Evolutionary conservation across 805 yeast genomes (phyloP).

Genomic region (Zygoascus biomembranicola): DNA sequence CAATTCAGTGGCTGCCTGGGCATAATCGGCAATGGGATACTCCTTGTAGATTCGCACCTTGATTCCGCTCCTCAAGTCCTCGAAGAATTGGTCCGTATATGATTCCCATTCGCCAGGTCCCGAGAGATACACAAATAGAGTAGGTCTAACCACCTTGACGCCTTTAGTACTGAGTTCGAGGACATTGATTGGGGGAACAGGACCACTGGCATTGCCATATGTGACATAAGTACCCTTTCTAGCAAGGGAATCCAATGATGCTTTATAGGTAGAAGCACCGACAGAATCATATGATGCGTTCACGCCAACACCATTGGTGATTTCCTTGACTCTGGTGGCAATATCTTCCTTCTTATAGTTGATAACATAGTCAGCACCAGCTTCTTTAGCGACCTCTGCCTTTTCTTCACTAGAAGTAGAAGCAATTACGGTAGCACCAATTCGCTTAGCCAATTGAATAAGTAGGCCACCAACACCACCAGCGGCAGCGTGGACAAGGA

Average conservation of each 20-base stretch:
- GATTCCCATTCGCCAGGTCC: constrained; percentile 49
- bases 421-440: constrained; percentile 80
- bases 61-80: constrained; percentile 36
- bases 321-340: constrained; percentile 23
- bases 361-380: constrained; percentile 73
- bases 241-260: constrained; percentile 51
- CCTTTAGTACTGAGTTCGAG: constrained; percentile 49
- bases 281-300: constrained; percentile 30
- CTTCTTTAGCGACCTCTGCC: constrained; percentile 50
- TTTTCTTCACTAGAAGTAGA: constrained; percentile 74
- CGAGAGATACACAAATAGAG: constrained; percentile 43
- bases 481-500: constrained; percentile 87
- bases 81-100: constrained; percentile 30
- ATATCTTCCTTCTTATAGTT: constrained; percentile 28
- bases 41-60: constrained; percentile 44
- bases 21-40: constrained; percentile 56
- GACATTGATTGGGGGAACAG: constrained; percentile 60
- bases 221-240: constrained; percentile 64
- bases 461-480: constrained; percentile 85
- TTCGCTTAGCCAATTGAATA: constrained; percentile 49
- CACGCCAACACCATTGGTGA: constrained; percentile 27
- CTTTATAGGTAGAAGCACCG: constrained; percentile 62
- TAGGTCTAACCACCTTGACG: constrained; percentile 59
- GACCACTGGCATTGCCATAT: constrained; percentile 83
- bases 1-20: constrained; percentile 48